These are phyloP conservation scores for Ceratobasidium sp. DNA, from an alignment of 1,284 basidiomycete species.

Conservation along the genomic window DNA sequence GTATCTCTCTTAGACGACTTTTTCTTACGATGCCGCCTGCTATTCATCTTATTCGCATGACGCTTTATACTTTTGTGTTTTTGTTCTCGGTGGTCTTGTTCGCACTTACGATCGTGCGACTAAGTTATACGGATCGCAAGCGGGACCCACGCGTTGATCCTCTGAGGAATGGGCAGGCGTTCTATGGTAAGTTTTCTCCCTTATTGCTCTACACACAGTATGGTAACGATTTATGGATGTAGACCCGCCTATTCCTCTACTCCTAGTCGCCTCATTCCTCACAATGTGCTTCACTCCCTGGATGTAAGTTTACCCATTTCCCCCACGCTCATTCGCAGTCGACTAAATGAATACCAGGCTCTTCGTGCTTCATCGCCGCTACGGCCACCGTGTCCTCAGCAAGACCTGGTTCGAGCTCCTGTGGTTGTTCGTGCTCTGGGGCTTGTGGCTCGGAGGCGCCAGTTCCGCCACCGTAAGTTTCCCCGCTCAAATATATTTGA, in stretches of 20 bases:
- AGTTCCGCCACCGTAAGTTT: slow-evolving; percentile 30
- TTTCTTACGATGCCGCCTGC: slow-evolving; percentile 20
- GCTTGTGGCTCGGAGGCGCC: slow-evolving; percentile 35
- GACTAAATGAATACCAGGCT: slow-evolving; percentile 14
- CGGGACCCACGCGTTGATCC: slow-evolving; percentile 32
- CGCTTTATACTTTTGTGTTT: slow-evolving; percentile 15
- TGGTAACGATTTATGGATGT: not conserved
- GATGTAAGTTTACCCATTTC: slow-evolving; percentile 19
- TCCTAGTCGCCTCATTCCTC: slow-evolving; percentile 35
- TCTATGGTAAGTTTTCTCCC: slow-evolving; percentile 15
- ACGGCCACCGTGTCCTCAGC: slow-evolving; percentile 33
- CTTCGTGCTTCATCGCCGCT: slow-evolving; percentile 30
- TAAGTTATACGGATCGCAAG: slow-evolving; percentile 35
- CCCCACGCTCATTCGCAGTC: not conserved
- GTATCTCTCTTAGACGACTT: not conserved
- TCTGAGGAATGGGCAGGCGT: slow-evolving; percentile 28
- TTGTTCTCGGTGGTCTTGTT: slow-evolving; percentile 39
- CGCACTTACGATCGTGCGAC: slow-evolving; percentile 34
- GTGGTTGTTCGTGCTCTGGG: slow-evolving; percentile 30
- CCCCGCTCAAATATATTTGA: too few relatives aligned
- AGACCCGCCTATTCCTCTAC: slow-evolving; percentile 32
- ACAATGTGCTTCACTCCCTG: slow-evolving; percentile 38
- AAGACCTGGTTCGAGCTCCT: slow-evolving; percentile 44
- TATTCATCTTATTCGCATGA: slow-evolving; percentile 15
- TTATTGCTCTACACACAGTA: not conserved